Conservation (phyloP, 1,284 basidiomycete genomes). For the Cystobasidiaceae sp. region DNA sequence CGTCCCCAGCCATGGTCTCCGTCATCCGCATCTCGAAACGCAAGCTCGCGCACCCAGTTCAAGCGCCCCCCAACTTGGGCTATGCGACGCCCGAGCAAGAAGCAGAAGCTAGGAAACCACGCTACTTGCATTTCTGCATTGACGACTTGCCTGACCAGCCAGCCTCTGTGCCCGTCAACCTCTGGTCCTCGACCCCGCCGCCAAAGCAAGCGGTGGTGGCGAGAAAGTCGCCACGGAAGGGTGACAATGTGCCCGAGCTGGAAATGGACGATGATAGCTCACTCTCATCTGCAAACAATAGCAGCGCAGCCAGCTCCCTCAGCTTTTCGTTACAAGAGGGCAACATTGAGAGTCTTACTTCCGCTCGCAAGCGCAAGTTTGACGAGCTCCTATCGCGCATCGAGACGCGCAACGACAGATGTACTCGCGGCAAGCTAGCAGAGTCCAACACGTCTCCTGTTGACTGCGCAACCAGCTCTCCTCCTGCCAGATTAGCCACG, state of each 20-base stretch:
- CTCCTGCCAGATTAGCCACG: not conserved
- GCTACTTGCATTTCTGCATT: not conserved
- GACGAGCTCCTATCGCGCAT: too few species aligned
- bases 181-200: not conserved
- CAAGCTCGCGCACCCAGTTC: slow-evolving; percentile 13
- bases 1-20: not conserved
- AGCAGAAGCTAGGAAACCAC: slow-evolving; percentile 2
- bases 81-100: not conserved
- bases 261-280: too few species aligned
- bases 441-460: not conserved
- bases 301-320: too few species aligned
- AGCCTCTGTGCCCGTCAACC: not conserved
- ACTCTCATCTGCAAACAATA: too few species aligned
- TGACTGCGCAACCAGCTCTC: not conserved
- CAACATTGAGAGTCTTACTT: too few species aligned
- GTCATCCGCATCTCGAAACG: slow-evolving; percentile 20
- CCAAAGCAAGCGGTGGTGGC: not conserved
- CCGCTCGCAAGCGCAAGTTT: too few species aligned
- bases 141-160: not conserved
- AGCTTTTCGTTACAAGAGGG: too few species aligned
- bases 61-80: slow-evolving; percentile 3
- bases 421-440: not conserved
- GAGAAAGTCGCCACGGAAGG: too few species aligned
- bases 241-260: too few species aligned
- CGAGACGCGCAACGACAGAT: not conserved